Conservation (phyloP, 202 grass and related monocot species). For the Panicum virgatum region DNA sequence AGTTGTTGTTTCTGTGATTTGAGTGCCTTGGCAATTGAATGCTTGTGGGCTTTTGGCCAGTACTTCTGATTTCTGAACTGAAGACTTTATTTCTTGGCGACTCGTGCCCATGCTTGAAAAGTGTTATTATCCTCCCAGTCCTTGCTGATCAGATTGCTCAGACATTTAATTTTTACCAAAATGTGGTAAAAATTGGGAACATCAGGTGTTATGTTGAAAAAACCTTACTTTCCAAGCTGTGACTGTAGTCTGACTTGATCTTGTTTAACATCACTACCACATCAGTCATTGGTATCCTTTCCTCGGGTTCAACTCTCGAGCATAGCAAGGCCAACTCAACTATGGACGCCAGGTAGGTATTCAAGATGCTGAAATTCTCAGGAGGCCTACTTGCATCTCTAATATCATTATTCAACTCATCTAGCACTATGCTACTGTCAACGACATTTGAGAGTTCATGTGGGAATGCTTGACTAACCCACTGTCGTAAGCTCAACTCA, state of each 20-base stretch:
- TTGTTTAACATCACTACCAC: slow-evolving; percentile 58
- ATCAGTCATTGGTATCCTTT: slow-evolving; percentile 56
- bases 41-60: not conserved
- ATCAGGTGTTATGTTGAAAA: not conserved
- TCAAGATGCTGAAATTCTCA: not conserved
- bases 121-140: not conserved
- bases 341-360: slow-evolving; percentile 23
- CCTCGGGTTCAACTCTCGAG: slow-evolving; percentile 42
- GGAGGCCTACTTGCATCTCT: not conserved
- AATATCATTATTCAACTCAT: not conserved
- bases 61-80: not conserved
- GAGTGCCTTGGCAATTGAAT: not conserved
- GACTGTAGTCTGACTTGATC: slow-evolving; percentile 46
- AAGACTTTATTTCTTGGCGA: not conserved
- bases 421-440: slow-evolving; percentile 31
- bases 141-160: not conserved
- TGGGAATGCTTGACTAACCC: slow-evolving; percentile 60
- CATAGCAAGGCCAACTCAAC: slow-evolving; percentile 58
- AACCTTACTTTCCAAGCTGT: not conserved
- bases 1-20: not conserved
- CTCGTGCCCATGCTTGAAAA: not conserved
- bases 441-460: slow-evolving; percentile 32
- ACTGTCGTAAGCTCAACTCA: slow-evolving; percentile 52
- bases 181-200: not conserved
- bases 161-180: not conserved